These are phyloP conservation scores for Pisolithus tinctorius DNA, from an alignment of 768 basidiomycete species.

Conservation along the genomic window DNA sequence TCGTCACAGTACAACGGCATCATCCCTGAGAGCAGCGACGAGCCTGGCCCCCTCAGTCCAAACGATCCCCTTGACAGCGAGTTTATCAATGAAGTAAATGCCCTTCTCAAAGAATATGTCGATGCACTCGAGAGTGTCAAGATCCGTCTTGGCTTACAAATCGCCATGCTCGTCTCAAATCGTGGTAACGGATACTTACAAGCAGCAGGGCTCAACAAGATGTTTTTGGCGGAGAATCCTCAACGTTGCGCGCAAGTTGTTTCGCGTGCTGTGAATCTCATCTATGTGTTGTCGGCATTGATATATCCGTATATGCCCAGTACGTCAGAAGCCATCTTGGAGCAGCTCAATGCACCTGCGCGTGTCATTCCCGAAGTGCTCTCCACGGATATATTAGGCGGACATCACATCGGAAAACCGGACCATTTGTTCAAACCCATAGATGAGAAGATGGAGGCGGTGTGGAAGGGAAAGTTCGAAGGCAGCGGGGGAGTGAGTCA, in stretches of 20 bases:
- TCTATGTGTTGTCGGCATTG: constrained; percentile 81
- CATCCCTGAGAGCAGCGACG: constrained; percentile 74
- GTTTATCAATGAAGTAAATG: constrained; percentile 78
- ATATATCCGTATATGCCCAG: constrained; percentile 96
- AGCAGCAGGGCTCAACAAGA: constrained; percentile 84
- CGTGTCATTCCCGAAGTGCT: constrained; percentile 70
- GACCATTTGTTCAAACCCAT: constrained; percentile 92
- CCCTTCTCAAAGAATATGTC: constrained; percentile 69
- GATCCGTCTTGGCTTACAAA: constrained; percentile 80
- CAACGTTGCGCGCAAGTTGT: constrained; percentile 86
- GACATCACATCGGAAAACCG: constrained; percentile 80
- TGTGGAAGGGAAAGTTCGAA: constrained; percentile 75
- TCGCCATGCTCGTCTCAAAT: constrained; percentile 82
- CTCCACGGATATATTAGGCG: constrained; percentile 76
- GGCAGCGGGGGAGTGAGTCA: constrained; percentile 45
- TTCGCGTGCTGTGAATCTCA: constrained; percentile 85
- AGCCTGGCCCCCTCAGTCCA: constrained; percentile 60
- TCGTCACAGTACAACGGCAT: constrained; percentile 74
- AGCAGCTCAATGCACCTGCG: constrained; percentile 84
- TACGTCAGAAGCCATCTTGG: constrained; percentile 72
- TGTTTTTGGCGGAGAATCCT: constrained; percentile 75
- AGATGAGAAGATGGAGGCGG: constrained; percentile 82
- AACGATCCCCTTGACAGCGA: constrained; percentile 61
- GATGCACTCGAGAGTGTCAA: constrained; percentile 90
- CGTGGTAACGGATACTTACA: constrained; percentile 95